Evolutionary conservation across 2,329 filamentous ascomycete species (phyloP).

Genomic region (Colletotrichum sp.): DNA sequence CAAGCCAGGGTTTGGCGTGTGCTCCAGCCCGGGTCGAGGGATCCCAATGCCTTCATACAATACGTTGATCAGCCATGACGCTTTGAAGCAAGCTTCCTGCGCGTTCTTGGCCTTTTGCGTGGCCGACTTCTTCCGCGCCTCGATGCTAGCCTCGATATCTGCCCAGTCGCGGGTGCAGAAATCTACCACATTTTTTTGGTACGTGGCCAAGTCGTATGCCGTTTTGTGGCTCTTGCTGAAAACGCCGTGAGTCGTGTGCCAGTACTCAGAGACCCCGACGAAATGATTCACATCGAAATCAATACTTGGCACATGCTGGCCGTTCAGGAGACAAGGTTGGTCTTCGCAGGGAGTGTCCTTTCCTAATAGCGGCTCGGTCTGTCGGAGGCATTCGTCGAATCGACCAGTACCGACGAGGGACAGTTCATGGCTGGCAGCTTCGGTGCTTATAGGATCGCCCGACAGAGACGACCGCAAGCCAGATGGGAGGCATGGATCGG

Average conservation of each 20-base stretch:
- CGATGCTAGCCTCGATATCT: constrained; percentile 70
- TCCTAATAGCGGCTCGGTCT: constrained; percentile 84
- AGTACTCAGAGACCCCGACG: constrained; percentile 96
- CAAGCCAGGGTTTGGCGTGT: constrained; percentile 52
- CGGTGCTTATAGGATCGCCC: constrained; percentile 58
- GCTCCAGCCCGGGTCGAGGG: constrained; percentile 81
- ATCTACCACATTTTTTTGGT: constrained; percentile 81
- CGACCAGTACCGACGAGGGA: constrained; percentile 81
- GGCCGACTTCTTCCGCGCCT: constrained; percentile 71
- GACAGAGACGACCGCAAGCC: constrained; percentile 76
- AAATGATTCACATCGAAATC: constrained; percentile 99
- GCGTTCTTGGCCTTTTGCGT: constrained; percentile 81
- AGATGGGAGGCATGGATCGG: constrained; percentile 87
- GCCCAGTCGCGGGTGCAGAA: constrained; percentile 89
- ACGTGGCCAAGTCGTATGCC: constrained; percentile 87
- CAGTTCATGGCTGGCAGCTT: constrained; percentile 39
- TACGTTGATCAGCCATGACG: constrained; percentile 96
- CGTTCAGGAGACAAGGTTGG: constrained; percentile 85
- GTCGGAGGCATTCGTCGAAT: constrained; percentile 83
- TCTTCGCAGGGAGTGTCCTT: constrained; percentile 87
- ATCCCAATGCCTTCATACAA: constrained; percentile 95
- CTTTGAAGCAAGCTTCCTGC: constrained; percentile 93
- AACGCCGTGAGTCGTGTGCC: constrained; percentile 96
- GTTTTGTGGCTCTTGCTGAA: constrained; percentile 76
- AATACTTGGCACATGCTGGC: constrained; percentile 90